These are phyloP conservation scores for Dryas drummondii DNA, from an alignment of 306 rosid species.

Conservation along the genomic window DNA sequence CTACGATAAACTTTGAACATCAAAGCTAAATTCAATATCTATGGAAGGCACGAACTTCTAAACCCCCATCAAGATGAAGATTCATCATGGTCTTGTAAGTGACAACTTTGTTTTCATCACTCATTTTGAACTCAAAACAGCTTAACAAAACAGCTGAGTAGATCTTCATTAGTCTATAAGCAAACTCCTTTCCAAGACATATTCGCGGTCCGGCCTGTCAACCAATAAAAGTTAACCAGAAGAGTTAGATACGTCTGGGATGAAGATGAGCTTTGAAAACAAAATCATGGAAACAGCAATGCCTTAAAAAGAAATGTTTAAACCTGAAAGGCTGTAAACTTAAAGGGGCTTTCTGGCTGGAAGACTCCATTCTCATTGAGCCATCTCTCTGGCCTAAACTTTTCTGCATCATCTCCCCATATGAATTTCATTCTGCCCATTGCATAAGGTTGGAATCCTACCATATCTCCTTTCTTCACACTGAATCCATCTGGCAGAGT, in stretches of 20 bases:
- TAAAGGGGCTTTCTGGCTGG: slow-evolving; percentile 31
- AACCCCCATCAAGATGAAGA: slow-evolving; percentile 78
- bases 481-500: slow-evolving; percentile 66
- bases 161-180: no score
- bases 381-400: slow-evolving; percentile 62
- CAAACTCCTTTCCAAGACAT: slow-evolving; percentile 9
- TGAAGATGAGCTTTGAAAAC: no score
- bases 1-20: no score
- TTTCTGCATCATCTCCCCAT: no score
- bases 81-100: slow-evolving; percentile 72
- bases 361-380: slow-evolving; percentile 57
- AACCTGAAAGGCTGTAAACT: no score
- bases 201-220: slow-evolving; percentile 84
- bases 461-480: slow-evolving; percentile 61
- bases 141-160: no score
- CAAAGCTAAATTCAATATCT: slow-evolving; percentile 32
- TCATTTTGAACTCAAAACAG: no score
- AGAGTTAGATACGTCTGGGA: no score
- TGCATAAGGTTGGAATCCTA: slow-evolving; percentile 72
- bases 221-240: neutral
- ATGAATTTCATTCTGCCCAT: slow-evolving; percentile 40
- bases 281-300: no score
- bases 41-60: slow-evolving; percentile 51
- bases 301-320: no score
- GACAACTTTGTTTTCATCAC: no score